phyloP scores from a whole-genome alignment of 148 eudicot species.

The Diospyros lotus region DNA sequence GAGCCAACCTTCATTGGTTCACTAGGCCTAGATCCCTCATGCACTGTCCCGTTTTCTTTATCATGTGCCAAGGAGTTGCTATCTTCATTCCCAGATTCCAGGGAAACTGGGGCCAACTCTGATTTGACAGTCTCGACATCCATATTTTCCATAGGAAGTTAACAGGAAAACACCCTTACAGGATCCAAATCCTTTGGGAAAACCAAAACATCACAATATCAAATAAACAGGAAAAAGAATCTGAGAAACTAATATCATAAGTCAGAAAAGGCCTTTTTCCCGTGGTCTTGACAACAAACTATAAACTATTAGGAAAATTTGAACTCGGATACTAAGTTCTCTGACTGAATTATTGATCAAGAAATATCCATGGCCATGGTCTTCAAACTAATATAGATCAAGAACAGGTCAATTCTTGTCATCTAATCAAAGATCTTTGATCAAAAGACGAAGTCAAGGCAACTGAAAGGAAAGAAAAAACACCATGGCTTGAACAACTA shows the following conservation, averaged over 20 bases:
- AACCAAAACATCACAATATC: neutral
- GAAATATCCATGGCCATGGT: neutral
- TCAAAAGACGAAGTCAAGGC: neutral
- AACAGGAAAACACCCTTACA: neutral
- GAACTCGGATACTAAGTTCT: too few relatives aligned
- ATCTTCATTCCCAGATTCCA: constrained; percentile 30
- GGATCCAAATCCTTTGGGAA: neutral
- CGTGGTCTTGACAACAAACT: neutral
- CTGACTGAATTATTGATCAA: neutral
- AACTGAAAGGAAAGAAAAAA: neutral
- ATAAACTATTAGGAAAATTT: too few relatives aligned
- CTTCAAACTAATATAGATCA: neutral
- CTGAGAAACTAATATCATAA: neutral
- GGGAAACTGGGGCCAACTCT: constrained; percentile 36
- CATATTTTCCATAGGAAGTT: constrained; percentile 7
- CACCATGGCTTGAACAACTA: too few relatives aligned
- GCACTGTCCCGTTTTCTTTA: constrained; percentile 38
- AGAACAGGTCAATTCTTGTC: neutral
- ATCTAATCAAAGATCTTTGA: neutral
- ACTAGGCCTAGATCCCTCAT: constrained; percentile 18
- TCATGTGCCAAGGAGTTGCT: constrained; percentile 17
- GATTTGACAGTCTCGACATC: constrained; percentile 42
- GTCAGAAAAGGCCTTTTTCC: neutral
- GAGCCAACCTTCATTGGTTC: constrained; percentile 62
- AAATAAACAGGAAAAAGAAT: neutral